Evolutionary conservation across 1,284 basidiomycete genomes (phyloP).

Genomic region (Tilletia horrida): DNA sequence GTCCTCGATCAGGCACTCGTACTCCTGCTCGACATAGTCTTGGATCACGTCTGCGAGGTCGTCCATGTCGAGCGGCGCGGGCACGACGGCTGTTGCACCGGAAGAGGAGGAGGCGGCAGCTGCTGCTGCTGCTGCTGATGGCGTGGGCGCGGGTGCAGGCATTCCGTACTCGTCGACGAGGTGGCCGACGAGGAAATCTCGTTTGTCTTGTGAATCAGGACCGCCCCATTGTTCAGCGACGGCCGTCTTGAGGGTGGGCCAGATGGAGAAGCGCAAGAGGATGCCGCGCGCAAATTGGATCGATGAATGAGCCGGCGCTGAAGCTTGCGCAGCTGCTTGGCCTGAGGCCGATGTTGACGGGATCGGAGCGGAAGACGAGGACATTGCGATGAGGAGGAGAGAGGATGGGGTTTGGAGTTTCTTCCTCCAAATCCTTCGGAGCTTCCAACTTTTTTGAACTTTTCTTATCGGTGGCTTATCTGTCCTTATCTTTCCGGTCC

Average conservation of each 20-base stretch:
- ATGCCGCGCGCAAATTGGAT: slow-evolving; percentile 48
- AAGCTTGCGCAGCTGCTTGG: neutral
- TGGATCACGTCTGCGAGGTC: slow-evolving; percentile 48
- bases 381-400: too few species aligned
- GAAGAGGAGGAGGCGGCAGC: neutral
- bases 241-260: slow-evolving; percentile 51
- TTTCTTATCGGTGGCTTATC: too few species aligned
- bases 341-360: neutral
- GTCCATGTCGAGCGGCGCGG: slow-evolving; percentile 39
- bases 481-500: too few species aligned
- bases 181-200: slow-evolving; percentile 45
- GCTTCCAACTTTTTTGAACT: too few species aligned
- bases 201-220: slow-evolving; percentile 43
- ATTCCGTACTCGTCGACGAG: slow-evolving; percentile 46
- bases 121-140: too few species aligned
- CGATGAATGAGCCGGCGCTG: neutral
- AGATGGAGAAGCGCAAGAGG: slow-evolving; percentile 44
- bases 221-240: slow-evolving; percentile 52
- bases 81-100: neutral
- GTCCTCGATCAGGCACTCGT: slow-evolving; percentile 48
- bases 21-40: slow-evolving; percentile 49
- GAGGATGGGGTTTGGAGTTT: too few species aligned
- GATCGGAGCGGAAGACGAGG: too few species aligned
- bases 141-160: slow-evolving; percentile 25
- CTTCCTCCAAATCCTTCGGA: too few species aligned